Conservation (phyloP, 1,284 basidiomycete genomes). For the Pulchroboletus neoregius region DNA sequence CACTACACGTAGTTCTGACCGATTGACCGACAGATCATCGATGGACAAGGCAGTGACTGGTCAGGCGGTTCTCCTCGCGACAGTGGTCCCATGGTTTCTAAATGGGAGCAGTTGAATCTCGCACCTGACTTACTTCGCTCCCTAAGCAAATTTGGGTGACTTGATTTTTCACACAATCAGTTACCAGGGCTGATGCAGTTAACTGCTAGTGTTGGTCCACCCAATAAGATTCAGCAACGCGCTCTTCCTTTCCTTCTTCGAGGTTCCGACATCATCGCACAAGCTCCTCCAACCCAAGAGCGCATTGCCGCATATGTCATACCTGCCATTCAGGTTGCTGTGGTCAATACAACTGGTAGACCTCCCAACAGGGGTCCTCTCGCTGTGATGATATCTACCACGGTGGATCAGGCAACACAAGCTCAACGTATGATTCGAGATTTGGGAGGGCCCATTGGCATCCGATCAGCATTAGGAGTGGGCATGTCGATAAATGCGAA, state of each 20-base stretch:
- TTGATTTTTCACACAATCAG: constrained; percentile 27
- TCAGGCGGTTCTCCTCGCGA: constrained; percentile 58
- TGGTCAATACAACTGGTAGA: constrained; percentile 52
- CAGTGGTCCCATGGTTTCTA: constrained; percentile 82
- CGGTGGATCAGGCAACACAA: constrained; percentile 97
- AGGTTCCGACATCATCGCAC: constrained; percentile 94
- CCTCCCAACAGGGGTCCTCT: constrained; percentile 72
- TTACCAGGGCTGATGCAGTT: constrained; percentile 13
- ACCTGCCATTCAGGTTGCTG: constrained; percentile 84
- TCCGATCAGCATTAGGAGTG: constrained; percentile 83
- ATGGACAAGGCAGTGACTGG: constrained; percentile 51
- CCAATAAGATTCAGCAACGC: constrained; percentile 97
- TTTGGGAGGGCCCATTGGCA: constrained; percentile 86
- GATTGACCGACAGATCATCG: constrained; percentile 40
- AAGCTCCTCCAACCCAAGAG: constrained; percentile 97
- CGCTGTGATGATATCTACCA: constrained; percentile 93
- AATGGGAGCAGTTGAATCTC: constrained; percentile 93
- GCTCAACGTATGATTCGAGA: constrained; percentile 97
- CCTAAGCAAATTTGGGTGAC: constrained; percentile 88
- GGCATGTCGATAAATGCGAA: constrained; percentile 63
- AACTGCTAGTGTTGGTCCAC: constrained; percentile 78
- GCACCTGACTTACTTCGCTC: constrained; percentile 86
- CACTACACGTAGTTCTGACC: constrained; percentile 12
- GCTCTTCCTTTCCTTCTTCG: constrained; percentile 93
- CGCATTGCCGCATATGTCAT: constrained; percentile 97